Conservation (phyloP, 176 grass and related monocot genomes). For the Triticum timopheevii region DNA sequence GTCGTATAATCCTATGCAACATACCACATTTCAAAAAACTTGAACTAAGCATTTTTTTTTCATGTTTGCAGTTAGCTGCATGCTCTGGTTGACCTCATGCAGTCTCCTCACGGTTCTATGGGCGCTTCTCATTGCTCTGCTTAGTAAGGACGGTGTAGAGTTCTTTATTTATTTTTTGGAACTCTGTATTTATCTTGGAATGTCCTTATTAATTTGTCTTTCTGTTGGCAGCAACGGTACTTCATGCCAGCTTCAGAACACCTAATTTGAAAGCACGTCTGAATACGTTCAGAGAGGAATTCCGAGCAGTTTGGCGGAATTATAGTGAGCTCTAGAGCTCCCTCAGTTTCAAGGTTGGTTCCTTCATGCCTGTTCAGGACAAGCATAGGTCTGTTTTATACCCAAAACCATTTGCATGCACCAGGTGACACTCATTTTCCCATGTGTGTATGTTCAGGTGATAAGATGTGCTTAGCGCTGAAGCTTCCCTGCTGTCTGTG, state of each 20-base stretch:
- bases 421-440: not conserved
- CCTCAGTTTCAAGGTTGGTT: conserved; percentile 19
- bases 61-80: conserved; percentile 72
- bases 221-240: conserved; percentile 58
- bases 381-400: not conserved
- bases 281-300: conserved; percentile 99
- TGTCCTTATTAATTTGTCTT: conserved; percentile 16
- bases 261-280: conserved; percentile 97
- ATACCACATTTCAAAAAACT: conserved; percentile 2
- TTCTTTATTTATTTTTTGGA: conserved; percentile 13
- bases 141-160: conserved; percentile 50
- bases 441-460: conserved; percentile 25
- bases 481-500: conserved; percentile 36
- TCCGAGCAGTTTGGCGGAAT: conserved; percentile 92
- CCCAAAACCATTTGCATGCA: not conserved
- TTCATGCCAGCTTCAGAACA: conserved; percentile 96
- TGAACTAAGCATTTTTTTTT: conserved; percentile 24
- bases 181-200: not conserved
- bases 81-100: conserved; percentile 94
- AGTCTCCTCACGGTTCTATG: conserved; percentile 86
- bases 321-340: conserved; percentile 73
- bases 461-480: conserved; percentile 31
- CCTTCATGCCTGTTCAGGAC: not conserved
- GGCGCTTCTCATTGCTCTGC: conserved; percentile 83
- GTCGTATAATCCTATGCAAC: not conserved